These are phyloP conservation scores for Tuber magnatum DNA, from an alignment of 495 filamentous ascomycete species.

Conservation along the genomic window DNA sequence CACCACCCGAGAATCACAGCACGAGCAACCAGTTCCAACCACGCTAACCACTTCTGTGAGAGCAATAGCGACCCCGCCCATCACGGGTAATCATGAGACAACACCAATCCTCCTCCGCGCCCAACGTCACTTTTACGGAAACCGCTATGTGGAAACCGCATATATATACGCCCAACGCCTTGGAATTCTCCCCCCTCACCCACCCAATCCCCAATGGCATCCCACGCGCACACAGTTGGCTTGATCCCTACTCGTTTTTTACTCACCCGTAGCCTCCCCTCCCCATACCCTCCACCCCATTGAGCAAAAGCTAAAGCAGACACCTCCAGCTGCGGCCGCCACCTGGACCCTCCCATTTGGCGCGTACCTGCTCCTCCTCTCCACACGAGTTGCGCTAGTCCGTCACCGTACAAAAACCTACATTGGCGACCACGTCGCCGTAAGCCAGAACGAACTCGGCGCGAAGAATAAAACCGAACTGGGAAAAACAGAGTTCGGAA, in stretches of 20 bases:
- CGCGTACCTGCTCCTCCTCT: conserved; percentile 47
- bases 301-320: conserved; percentile 46
- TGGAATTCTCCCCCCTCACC: neutral
- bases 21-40: neutral
- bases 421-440: conserved; percentile 40
- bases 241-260: conserved; percentile 42
- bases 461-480: conserved; percentile 8
- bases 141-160: neutral
- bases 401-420: no score
- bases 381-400: conserved; percentile 39
- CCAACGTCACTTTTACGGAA: neutral
- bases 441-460: conserved; percentile 10
- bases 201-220: neutral
- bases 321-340: conserved; percentile 43
- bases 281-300: conserved; percentile 46
- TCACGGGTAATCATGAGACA: neutral
- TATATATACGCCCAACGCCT: neutral
- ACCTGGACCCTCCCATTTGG: conserved; percentile 21
- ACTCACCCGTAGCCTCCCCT: conserved; percentile 41
- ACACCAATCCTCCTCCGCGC: neutral
- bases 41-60: neutral
- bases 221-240: neutral
- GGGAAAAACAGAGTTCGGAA: neutral
- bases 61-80: neutral
- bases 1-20: no score